phyloP scores from a whole-genome alignment of 768 basidiomycete species.

The Amanita rubescens region DNA sequence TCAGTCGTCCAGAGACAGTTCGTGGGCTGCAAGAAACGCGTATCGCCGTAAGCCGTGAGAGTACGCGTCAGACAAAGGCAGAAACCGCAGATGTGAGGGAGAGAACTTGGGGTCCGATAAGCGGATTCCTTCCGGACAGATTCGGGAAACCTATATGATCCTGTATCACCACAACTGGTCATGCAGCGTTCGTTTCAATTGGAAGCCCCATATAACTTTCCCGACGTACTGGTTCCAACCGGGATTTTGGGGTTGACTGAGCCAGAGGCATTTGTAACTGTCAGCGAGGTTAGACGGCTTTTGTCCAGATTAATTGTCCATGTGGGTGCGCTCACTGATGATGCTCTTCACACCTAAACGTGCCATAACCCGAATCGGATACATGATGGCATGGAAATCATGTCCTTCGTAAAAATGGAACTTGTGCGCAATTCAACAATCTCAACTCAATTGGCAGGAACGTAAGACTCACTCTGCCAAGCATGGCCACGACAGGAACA shows the following conservation, averaged over 20 bases:
- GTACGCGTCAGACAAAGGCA: slow-evolving; percentile 82
- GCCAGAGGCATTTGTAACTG: slow-evolving; percentile 88
- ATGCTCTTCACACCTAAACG: slow-evolving; percentile 66
- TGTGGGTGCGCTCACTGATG: slow-evolving; percentile 43
- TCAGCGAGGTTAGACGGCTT: not conserved
- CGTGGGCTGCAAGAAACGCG: slow-evolving; percentile 64
- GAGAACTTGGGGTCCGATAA: slow-evolving; percentile 66
- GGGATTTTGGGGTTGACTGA: slow-evolving; percentile 65
- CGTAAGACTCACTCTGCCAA: slow-evolving; percentile 58
- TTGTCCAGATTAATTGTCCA: not conserved
- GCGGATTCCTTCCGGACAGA: slow-evolving; percentile 67
- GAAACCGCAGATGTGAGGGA: slow-evolving; percentile 60
- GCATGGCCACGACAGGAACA: slow-evolving; percentile 85
- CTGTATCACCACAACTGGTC: slow-evolving; percentile 72
- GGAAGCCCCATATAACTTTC: not conserved
- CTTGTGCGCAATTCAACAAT: slow-evolving; percentile 27
- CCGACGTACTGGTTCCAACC: slow-evolving; percentile 69
- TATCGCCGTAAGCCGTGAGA: slow-evolving; percentile 62
- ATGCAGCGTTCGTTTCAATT: slow-evolving; percentile 7
- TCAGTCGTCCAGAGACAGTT: slow-evolving; percentile 43
- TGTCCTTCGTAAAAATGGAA: slow-evolving; percentile 88
- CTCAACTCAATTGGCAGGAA: not conserved
- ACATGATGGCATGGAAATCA: slow-evolving; percentile 56
- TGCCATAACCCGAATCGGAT: slow-evolving; percentile 76
- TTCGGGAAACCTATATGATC: slow-evolving; percentile 83